Evolutionary conservation across 2,329 filamentous ascomycete genomes (phyloP).

Genomic region (Aureobasidium sp.): DNA sequence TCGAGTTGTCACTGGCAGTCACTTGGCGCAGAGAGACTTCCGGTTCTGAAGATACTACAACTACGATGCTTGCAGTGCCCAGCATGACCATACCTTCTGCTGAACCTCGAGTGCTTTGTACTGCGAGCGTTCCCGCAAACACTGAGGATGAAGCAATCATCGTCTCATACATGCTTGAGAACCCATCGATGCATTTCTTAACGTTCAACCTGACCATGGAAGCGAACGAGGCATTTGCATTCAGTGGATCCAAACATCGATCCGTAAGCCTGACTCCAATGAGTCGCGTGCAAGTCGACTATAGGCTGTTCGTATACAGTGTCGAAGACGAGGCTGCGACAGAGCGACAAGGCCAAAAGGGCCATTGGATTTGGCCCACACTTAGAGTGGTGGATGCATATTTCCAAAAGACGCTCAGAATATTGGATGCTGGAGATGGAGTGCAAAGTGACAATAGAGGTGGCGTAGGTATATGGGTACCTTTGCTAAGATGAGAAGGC

Average conservation of each 20-base stretch:
- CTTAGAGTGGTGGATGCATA: constrained; percentile 81
- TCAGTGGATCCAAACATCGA: constrained; percentile 77
- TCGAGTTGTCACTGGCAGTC: constrained; percentile 70
- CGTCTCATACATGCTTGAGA: constrained; percentile 69
- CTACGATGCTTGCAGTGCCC: constrained; percentile 66
- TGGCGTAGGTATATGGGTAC: constrained; percentile 37
- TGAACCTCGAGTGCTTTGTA: constrained; percentile 75
- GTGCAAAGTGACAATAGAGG: constrained; percentile 49
- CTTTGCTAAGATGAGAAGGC: neutral
- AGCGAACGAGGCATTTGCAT: constrained; percentile 84
- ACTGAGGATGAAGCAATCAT: constrained; percentile 6
- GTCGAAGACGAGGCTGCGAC: constrained; percentile 24
- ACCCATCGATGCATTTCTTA: constrained; percentile 87
- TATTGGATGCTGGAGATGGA: constrained; percentile 74
- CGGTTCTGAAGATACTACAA: constrained; percentile 35
- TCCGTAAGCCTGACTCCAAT: constrained; percentile 76
- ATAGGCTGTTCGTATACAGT: constrained; percentile 58
- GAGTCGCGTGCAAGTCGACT: constrained; percentile 66
- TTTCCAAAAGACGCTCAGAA: constrained; percentile 81
- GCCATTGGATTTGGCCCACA: constrained; percentile 63
- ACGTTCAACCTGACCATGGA: constrained; percentile 93
- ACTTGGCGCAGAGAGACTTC: constrained; percentile 60
- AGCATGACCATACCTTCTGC: constrained; percentile 72
- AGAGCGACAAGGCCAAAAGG: constrained; percentile 27
- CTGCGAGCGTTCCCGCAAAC: constrained; percentile 29